Evolutionary conservation across 306 rosid species (phyloP).

Genomic region (Benincasa hispida): DNA sequence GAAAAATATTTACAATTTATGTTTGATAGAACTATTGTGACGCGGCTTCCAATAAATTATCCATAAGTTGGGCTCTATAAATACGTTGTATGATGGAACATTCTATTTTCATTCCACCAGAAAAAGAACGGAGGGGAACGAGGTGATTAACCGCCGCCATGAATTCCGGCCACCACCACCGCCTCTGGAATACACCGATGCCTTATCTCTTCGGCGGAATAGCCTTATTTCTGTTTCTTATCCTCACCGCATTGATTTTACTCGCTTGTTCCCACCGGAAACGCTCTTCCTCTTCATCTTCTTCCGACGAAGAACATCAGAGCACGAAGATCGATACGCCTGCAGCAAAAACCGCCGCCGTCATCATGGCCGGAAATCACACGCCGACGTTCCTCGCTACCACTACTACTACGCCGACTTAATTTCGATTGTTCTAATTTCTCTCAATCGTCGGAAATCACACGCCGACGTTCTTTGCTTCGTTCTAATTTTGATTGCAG

Average conservation of each 20-base stretch:
- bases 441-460: not conserved
- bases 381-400: slow-evolving; percentile 33
- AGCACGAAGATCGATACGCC: slow-evolving; percentile 12
- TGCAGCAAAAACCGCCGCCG: not conserved
- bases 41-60: too few relatives aligned
- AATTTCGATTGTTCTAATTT: not conserved
- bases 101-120: not conserved
- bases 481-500: not conserved
- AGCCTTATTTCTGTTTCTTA: slow-evolving; percentile 37
- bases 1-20: too few relatives aligned
- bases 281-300: slow-evolving; percentile 15
- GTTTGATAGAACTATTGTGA: too few relatives aligned
- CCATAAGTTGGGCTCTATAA: not conserved
- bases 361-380: slow-evolving; percentile 46
- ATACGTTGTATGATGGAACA: too few relatives aligned
- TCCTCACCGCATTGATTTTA: slow-evolving; percentile 49
- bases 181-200: slow-evolving; percentile 56
- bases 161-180: slow-evolving; percentile 2
- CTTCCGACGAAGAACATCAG: not conserved
- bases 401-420: not conserved
- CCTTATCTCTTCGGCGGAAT: slow-evolving; percentile 80
- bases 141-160: not conserved
- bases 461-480: not conserved
- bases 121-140: not conserved
- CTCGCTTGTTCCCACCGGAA: slow-evolving; percentile 48